A percentile compares a stretch with the other conserved stretches of the same genome.
Evolutionary conservation across 495 filamentous ascomycete species (phyloP).

Genomic region (Penicillium canariense): DNA sequence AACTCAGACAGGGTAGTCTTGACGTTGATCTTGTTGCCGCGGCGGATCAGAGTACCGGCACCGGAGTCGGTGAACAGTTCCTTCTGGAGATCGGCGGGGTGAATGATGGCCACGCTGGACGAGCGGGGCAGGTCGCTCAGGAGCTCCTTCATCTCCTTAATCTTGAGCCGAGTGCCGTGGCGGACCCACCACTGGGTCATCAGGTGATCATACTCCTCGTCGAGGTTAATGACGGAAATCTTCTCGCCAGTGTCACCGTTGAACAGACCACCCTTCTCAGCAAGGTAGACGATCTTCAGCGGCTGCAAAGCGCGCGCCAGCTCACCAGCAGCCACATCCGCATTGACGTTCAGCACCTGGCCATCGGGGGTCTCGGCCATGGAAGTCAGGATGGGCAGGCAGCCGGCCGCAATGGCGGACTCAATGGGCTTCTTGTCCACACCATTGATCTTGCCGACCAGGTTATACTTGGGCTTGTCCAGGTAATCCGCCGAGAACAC

Average conservation of each 20-base stretch:
- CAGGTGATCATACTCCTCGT: constrained; percentile 93
- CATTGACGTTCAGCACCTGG: constrained; percentile 96
- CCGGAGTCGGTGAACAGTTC: constrained; percentile 96
- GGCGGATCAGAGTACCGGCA: constrained; percentile 89
- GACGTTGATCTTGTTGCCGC: constrained; percentile 85
- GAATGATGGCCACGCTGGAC: constrained; percentile 96
- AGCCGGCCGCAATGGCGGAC: constrained; percentile 86
- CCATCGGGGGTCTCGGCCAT: constrained; percentile 95
- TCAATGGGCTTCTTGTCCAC: constrained; percentile 92
- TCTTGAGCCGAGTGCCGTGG: constrained; percentile 94
- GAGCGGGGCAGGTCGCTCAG: constrained; percentile 82
- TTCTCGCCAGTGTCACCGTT: constrained; percentile 91
- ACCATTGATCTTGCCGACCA: constrained; percentile 92
- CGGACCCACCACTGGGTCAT: constrained; percentile 97
- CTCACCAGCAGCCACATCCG: constrained; percentile 94
- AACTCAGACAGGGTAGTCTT: constrained; percentile 75
- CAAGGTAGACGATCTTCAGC: constrained; percentile 96
- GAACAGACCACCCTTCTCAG: constrained; percentile 95
- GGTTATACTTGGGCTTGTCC: constrained; percentile 89
- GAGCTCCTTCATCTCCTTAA: constrained; percentile 96
- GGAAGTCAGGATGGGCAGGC: constrained; percentile 90
- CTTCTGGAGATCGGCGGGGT: constrained; percentile 90
- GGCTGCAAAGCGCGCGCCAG: constrained; percentile 86
- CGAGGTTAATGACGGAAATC: constrained; percentile 96
- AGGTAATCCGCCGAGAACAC: constrained; percentile 95